Percentiles rank a stretch among this genome's conserved stretches.
Evolutionary conservation across 1,139 yeast genomes (phyloP).

Genomic region (Meyerozyma smithsonii): DNA sequence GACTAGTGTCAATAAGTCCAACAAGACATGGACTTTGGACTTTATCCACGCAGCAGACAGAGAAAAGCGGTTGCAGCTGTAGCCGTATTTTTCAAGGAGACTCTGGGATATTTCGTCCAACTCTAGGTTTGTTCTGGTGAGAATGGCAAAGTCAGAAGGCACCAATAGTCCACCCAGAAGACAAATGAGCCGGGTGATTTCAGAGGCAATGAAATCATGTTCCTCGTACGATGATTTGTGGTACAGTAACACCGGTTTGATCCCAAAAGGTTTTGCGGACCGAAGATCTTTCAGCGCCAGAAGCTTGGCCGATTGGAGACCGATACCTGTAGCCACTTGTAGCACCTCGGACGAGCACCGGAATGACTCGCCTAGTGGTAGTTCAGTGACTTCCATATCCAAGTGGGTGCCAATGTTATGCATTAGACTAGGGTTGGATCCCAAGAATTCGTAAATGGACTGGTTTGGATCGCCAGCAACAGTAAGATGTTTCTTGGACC

Average conservation of each 20-base stretch:
- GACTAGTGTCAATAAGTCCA: conserved; percentile 46
- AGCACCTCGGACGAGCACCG: conserved; percentile 57
- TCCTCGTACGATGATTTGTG: conserved; percentile 30
- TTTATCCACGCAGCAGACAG: conserved; percentile 51
- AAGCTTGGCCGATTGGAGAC: conserved; percentile 8
- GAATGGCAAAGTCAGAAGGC: conserved; percentile 50
- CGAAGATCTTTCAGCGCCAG: conserved; percentile 6
- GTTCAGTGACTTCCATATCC: conserved; percentile 18
- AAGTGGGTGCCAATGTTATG: conserved; percentile 20
- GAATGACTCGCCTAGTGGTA: conserved; percentile 46
- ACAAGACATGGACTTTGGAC: conserved; percentile 43
- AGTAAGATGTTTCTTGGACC: conserved; percentile 43
- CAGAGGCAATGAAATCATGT: conserved; percentile 37
- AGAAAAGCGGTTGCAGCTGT: conserved; percentile 40
- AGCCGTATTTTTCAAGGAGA: conserved; percentile 34
- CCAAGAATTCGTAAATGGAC: conserved; percentile 63
- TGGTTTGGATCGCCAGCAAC: conserved; percentile 75
- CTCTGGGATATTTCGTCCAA: conserved; percentile 38
- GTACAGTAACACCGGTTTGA: conserved; percentile 28
- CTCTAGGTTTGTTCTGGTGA: conserved; percentile 53
- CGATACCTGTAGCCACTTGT: conserved; percentile 30
- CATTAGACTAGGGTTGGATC: conserved; percentile 39
- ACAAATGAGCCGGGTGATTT: conserved; percentile 39
- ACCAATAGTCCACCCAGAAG: conserved; percentile 43
- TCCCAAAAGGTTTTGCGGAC: conserved; percentile 18